Evolutionary conservation across 2,329 filamentous ascomycete species (phyloP).

Genomic region (Mycocentrospora acerina): DNA sequence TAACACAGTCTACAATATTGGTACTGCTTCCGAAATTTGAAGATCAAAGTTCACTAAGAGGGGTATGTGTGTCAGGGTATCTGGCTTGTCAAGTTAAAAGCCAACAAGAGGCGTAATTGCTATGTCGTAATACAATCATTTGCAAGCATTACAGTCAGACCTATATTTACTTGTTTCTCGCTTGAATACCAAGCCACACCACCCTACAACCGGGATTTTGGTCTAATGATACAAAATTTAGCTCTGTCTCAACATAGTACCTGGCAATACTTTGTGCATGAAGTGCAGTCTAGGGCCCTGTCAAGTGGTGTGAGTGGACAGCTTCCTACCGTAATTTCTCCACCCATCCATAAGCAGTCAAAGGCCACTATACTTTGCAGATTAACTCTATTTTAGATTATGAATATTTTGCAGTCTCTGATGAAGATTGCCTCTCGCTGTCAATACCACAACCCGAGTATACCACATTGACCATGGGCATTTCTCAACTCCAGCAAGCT

Average conservation of each 20-base stretch:
- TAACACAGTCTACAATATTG: neutral
- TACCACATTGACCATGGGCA: neutral
- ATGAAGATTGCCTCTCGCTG: neutral
- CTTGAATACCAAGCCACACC: constrained; percentile 1
- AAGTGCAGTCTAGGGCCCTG: neutral
- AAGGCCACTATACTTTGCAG: neutral
- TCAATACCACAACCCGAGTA: constrained; percentile 1
- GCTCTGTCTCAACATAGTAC: neutral
- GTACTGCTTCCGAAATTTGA: neutral
- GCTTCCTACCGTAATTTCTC: neutral
- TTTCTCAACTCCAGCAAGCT: neutral
- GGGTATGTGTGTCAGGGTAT: too few relatives aligned
- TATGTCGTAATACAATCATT: too few relatives aligned
- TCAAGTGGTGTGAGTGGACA: neutral
- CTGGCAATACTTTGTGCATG: constrained; percentile 1
- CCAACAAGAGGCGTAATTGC: neutral
- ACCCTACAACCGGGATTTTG: neutral
- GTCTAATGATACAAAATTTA: neutral
- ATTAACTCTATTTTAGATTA: neutral
- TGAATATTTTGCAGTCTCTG: neutral
- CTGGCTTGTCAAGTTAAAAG: too few relatives aligned
- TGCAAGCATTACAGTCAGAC: neutral
- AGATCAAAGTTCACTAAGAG: neutral
- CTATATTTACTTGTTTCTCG: neutral
- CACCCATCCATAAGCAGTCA: neutral